A percentile compares a stretch with the other conserved stretches of the same genome.
phyloP scores from a whole-genome alignment of 2,329 filamentous ascomycete species.

The Stemphylium beticola region DNA sequence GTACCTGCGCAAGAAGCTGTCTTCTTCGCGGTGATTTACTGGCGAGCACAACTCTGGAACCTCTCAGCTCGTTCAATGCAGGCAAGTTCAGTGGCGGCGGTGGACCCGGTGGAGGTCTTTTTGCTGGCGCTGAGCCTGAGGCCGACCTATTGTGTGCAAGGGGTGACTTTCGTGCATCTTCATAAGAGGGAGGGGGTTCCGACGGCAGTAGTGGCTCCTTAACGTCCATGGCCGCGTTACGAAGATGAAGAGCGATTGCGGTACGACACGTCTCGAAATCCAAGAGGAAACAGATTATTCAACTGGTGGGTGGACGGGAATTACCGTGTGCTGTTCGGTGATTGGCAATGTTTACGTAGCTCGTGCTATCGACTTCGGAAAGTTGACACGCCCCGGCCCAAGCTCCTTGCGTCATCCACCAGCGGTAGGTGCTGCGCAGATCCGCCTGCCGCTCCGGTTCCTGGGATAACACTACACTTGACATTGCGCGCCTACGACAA shows the following conservation, averaged over 20 bases:
- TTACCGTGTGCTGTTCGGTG: not conserved
- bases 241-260: not conserved
- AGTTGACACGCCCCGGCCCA: slow-evolving; percentile 6
- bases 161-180: slow-evolving; percentile 40
- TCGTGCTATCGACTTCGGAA: not conserved
- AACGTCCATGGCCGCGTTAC: slow-evolving; percentile 3
- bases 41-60: slow-evolving; percentile 84
- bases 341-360: slow-evolving; percentile 1
- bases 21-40: slow-evolving; percentile 86
- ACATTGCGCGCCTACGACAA: not conserved
- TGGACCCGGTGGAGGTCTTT: slow-evolving; percentile 40
- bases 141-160: slow-evolving; percentile 24
- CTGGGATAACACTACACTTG: not conserved
- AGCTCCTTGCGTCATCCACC: slow-evolving; percentile 7
- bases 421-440: slow-evolving; percentile 1
- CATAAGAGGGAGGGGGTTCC: slow-evolving; percentile 54
- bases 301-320: not conserved
- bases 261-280: not conserved
- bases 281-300: not conserved
- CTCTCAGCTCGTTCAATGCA: slow-evolving; percentile 75
- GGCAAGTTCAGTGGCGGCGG: slow-evolving; percentile 78
- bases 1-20: slow-evolving; percentile 76
- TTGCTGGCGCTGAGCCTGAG: slow-evolving; percentile 20
- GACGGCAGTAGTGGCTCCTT: slow-evolving; percentile 35
- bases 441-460: not conserved